These are phyloP conservation scores for Solanum chilense DNA, from an alignment of 257 asterid species.

Conservation along the genomic window DNA sequence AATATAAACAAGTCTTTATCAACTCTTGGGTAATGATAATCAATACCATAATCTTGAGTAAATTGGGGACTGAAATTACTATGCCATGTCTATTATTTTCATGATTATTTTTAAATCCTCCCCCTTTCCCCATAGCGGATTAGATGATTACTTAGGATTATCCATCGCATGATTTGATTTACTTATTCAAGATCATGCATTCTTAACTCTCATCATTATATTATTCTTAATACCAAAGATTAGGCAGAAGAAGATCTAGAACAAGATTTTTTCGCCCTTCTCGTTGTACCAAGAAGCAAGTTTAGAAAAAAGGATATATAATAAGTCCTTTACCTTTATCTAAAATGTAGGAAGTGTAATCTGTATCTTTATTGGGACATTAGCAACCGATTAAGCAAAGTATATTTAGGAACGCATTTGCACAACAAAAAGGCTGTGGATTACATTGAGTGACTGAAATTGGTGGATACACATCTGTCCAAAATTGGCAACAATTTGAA, in stretches of 20 bases:
- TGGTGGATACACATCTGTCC: background rate
- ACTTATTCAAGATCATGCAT: background rate
- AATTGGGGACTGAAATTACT: background rate
- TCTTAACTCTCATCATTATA: background rate
- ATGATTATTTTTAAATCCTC: background rate
- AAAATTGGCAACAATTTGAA: background rate
- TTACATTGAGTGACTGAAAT: background rate
- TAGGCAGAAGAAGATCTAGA: background rate
- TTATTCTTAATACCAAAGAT: background rate
- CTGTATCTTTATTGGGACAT: background rate
- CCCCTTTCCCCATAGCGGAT: background rate
- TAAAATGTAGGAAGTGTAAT: background rate
- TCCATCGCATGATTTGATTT: background rate
- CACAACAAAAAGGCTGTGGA: background rate
- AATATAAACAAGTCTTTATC: constrained; percentile 79
- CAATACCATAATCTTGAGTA: background rate
- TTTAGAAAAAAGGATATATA: background rate
- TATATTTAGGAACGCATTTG: background rate
- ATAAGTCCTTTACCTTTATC: background rate
- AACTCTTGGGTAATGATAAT: constrained; percentile 65
- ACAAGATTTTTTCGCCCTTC: background rate
- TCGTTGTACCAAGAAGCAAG: background rate
- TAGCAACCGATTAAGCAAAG: background rate
- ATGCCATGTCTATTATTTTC: background rate
- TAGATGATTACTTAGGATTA: background rate